Conservation (phyloP, 1,284 basidiomycete species). For the Pisolithus thermaeus region DNA sequence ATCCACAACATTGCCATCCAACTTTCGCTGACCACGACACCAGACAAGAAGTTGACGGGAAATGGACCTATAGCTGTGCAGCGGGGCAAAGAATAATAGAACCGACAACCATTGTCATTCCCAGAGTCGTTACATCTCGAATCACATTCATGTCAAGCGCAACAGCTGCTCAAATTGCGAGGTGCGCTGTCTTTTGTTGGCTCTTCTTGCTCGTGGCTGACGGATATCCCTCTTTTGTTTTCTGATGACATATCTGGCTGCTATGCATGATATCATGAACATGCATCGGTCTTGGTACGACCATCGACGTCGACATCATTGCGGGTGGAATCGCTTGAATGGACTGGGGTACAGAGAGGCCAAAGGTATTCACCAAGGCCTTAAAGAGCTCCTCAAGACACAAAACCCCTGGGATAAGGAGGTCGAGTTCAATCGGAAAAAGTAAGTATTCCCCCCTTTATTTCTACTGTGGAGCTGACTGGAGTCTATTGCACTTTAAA, state of each 20-base stretch:
- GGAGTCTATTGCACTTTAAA: background rate
- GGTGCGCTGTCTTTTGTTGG: conserved; percentile 10
- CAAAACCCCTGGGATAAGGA: conserved; percentile 79
- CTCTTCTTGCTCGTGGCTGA: background rate
- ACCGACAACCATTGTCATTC: background rate
- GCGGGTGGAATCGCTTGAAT: background rate
- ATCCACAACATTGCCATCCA: no score
- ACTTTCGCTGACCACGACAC: background rate
- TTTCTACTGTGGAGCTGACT: background rate
- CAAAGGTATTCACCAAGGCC: conserved; percentile 56
- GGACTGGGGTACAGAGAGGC: conserved; percentile 49
- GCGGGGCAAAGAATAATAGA: background rate
- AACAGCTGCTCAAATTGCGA: conserved; percentile 22
- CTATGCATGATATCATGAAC: background rate
- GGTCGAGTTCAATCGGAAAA: conserved; percentile 78
- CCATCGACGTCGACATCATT: background rate
- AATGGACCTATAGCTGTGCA: background rate
- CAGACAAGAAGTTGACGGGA: background rate
- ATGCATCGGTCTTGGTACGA: background rate
- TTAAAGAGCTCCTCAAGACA: conserved; percentile 66
- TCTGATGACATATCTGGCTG: background rate
- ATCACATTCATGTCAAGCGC: conserved; percentile 9
- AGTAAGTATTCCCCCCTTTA: conserved; percentile 43
- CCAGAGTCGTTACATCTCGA: background rate
- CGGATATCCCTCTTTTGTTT: background rate